Conservation (phyloP, 345 rosid species). For the Erucastrum elatum region DNA sequence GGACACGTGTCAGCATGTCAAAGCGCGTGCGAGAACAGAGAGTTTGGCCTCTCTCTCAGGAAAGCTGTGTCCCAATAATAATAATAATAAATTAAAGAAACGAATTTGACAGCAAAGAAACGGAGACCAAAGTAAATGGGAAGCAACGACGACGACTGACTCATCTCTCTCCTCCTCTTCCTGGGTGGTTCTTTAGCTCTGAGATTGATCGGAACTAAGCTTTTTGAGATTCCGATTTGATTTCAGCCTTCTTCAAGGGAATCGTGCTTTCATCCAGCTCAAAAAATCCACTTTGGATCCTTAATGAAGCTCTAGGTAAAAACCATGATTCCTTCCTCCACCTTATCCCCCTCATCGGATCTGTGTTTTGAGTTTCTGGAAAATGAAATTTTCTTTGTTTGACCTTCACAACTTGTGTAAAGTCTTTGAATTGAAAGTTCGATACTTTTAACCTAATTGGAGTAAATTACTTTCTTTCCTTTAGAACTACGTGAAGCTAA, state of each 20-base stretch:
- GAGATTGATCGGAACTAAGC: conserved; percentile 14
- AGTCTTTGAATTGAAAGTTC: too few species aligned
- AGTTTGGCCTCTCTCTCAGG: neutral
- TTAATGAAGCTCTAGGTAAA: conserved; percentile 30
- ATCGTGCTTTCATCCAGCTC: conserved; percentile 13
- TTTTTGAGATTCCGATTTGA: conserved; percentile 5
- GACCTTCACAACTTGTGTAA: neutral
- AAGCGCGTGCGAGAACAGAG: neutral
- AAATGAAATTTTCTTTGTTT: neutral
- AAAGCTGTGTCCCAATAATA: neutral
- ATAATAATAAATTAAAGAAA: neutral
- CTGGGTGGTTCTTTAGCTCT: neutral
- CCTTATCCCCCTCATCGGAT: conserved; percentile 28
- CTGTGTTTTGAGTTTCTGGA: conserved; percentile 20
- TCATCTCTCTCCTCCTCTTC: neutral
- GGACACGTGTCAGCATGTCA: neutral
- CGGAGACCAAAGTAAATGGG: neutral
- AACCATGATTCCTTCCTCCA: neutral
- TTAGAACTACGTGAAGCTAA: neutral
- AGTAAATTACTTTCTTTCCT: neutral
- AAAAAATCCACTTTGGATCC: neutral
- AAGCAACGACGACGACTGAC: neutral
- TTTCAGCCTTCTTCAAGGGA: neutral
- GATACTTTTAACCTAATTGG: neutral
- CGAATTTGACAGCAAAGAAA: neutral